Evolutionary conservation across 2,329 filamentous ascomycete genomes (phyloP).

Genomic region (Fusarium hainanense): DNA sequence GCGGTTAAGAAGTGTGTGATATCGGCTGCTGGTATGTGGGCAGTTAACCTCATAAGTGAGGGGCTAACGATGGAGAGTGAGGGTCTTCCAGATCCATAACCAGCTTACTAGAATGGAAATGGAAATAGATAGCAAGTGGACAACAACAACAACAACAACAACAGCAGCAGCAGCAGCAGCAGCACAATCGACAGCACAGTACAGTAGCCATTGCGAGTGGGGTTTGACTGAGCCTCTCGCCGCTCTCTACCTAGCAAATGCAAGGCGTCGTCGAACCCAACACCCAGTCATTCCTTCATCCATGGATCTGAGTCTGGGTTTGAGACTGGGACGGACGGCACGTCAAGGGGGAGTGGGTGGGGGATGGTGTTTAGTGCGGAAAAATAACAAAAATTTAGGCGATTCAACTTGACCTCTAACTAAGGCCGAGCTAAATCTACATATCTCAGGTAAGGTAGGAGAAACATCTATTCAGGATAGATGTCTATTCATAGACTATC

Average conservation of each 20-base stretch:
- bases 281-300: constrained; percentile 3
- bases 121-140: not conserved
- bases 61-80: constrained; percentile 39
- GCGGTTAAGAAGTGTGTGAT: constrained; percentile 42
- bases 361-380: constrained; percentile 39
- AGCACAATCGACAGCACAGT: not conserved
- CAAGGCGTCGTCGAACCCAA: constrained; percentile 32
- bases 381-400: constrained; percentile 29
- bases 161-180: no score
- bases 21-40: constrained; percentile 40
- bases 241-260: constrained; percentile 31
- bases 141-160: not conserved
- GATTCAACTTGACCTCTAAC: not conserved
- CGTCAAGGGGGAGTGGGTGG: constrained; percentile 18
- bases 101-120: constrained; percentile 5
- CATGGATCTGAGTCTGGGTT: constrained; percentile 1
- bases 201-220: constrained; percentile 29
- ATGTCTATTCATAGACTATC: not conserved
- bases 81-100: constrained; percentile 28
- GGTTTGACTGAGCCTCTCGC: constrained; percentile 30
- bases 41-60: constrained; percentile 44
- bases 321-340: constrained; percentile 6
- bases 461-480: not conserved
- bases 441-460: not conserved
- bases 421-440: not conserved